These are phyloP conservation scores for Leishmania gerbilli DNA, from an alignment of 208 protist species.

Conservation along the genomic window DNA sequence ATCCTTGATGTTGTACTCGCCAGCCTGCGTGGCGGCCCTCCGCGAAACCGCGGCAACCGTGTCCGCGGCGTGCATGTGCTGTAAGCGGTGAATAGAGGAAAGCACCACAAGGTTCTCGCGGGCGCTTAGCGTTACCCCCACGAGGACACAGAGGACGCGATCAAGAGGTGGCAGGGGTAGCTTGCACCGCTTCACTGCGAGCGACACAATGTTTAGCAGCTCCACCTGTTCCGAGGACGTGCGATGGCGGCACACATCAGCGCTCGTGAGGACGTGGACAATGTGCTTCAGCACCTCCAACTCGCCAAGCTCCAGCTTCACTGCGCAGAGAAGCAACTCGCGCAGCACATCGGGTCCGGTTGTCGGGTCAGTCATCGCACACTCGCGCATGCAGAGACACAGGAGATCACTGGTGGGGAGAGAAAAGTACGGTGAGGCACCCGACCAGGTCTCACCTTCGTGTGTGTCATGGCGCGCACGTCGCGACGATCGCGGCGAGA, in stretches of 20 bases:
- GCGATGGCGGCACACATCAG: constrained; percentile 24
- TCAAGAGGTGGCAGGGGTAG: constrained; percentile 53
- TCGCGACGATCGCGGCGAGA: constrained; percentile 10
- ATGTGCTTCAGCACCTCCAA: constrained; percentile 47
- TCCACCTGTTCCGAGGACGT: constrained; percentile 38
- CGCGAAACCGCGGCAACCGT: constrained; percentile 57
- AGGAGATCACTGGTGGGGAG: constrained; percentile 58
- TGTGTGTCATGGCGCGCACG: constrained; percentile 1
- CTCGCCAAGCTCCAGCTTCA: constrained; percentile 63
- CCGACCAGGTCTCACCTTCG: constrained; percentile 47
- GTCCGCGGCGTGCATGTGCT: constrained; percentile 38
- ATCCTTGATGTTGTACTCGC: constrained; percentile 65
- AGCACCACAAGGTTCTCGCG: constrained; percentile 68
- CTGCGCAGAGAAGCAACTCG: constrained; percentile 47
- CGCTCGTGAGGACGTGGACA: constrained; percentile 31
- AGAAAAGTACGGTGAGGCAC: constrained; percentile 68
- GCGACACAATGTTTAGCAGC: constrained; percentile 51
- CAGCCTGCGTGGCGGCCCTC: constrained; percentile 35
- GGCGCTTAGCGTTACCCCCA: constrained; percentile 30
- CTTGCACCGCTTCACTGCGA: constrained; percentile 76
- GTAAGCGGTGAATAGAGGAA: constrained; percentile 64
- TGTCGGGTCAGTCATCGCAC: constrained; percentile 6
- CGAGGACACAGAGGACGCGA: constrained; percentile 49
- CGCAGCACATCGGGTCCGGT: constrained; percentile 1
- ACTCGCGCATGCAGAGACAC: constrained; percentile 56